A percentile compares a stretch with the other conserved stretches of the same genome.
These are phyloP conservation scores for Cairneyella variabilis DNA, from an alignment of 495 filamentous ascomycete species.

Conservation along the genomic window DNA sequence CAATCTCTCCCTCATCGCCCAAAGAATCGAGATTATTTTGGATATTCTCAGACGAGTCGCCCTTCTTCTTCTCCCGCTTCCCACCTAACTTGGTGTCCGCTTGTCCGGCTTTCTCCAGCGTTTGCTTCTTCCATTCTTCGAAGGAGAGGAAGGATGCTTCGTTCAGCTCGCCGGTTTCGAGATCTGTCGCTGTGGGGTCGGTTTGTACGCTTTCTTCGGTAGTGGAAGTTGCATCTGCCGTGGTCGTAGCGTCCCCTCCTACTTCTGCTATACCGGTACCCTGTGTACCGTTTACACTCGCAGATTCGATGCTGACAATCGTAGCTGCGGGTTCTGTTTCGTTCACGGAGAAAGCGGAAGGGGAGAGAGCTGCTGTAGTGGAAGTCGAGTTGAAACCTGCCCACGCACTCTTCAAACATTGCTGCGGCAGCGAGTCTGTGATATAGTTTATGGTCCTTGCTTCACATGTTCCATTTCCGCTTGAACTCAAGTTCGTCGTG, in stretches of 20 bases:
- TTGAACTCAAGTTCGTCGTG: neutral
- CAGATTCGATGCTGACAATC: neutral
- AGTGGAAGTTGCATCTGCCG: neutral
- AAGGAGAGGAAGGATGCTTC: slow-evolving; percentile 91
- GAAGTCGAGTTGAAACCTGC: too few relatives aligned
- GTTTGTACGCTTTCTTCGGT: too few relatives aligned
- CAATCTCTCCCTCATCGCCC: slow-evolving; percentile 88
- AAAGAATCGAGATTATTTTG: slow-evolving; percentile 65
- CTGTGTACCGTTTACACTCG: neutral
- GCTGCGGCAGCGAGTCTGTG: slow-evolving; percentile 72
- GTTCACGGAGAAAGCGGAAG: too few relatives aligned
- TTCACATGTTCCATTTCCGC: slow-evolving; percentile 49
- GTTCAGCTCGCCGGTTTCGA: slow-evolving; percentile 66
- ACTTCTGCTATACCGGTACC: neutral
- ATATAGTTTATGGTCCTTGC: slow-evolving; percentile 75
- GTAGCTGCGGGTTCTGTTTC: too few relatives aligned
- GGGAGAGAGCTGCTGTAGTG: too few relatives aligned
- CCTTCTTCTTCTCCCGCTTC: slow-evolving; percentile 20
- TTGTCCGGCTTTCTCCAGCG: slow-evolving; percentile 79
- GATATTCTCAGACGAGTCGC: slow-evolving; percentile 39
- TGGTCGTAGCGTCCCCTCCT: slow-evolving; percentile 6
- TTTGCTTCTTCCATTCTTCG: slow-evolving; percentile 97
- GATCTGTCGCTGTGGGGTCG: slow-evolving; percentile 12
- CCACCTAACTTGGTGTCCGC: slow-evolving; percentile 55
- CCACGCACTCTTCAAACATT: slow-evolving; percentile 44